These are phyloP conservation scores for Pezicula radicicola DNA, from an alignment of 2,329 filamentous ascomycete genomes.

Conservation along the genomic window DNA sequence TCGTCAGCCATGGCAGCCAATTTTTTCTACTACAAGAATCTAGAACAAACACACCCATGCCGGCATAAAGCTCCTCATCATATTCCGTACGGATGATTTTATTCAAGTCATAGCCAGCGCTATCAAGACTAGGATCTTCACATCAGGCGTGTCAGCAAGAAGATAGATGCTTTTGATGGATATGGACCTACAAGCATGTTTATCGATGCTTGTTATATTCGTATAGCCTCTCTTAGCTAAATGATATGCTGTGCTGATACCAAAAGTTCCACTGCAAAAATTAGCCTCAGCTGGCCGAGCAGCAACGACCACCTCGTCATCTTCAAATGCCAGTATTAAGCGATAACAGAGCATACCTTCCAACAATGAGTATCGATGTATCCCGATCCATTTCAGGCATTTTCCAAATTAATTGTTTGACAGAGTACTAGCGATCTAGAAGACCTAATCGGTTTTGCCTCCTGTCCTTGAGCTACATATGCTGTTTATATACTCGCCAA, in stretches of 20 bases:
- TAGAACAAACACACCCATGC: conserved; percentile 1
- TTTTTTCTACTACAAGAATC: not conserved
- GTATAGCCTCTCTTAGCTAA: conserved; percentile 39
- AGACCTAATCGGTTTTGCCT: no score
- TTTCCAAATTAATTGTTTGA: no score
- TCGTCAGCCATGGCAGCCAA: no score
- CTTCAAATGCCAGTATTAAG: not conserved
- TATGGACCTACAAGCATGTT: conserved; percentile 36
- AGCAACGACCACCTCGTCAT: no score
- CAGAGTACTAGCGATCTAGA: no score
- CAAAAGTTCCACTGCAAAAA: conserved; percentile 30
- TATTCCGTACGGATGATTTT: conserved; percentile 43
- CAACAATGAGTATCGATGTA: conserved; percentile 2
- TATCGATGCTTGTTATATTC: conserved; percentile 45
- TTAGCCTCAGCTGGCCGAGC: not conserved
- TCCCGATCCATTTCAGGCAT: not conserved
- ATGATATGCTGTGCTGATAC: conserved; percentile 38
- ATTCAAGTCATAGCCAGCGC: conserved; percentile 33
- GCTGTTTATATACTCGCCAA: no score
- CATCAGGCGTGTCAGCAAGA: not conserved
- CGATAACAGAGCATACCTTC: not conserved
- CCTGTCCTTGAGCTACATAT: no score
- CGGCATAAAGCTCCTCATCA: conserved; percentile 25
- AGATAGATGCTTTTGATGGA: not conserved
- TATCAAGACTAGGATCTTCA: conserved; percentile 6